Evolutionary conservation across 371 early-diverging fungal species (phyloP).

Genomic region (Apophysomyces elegans): DNA sequence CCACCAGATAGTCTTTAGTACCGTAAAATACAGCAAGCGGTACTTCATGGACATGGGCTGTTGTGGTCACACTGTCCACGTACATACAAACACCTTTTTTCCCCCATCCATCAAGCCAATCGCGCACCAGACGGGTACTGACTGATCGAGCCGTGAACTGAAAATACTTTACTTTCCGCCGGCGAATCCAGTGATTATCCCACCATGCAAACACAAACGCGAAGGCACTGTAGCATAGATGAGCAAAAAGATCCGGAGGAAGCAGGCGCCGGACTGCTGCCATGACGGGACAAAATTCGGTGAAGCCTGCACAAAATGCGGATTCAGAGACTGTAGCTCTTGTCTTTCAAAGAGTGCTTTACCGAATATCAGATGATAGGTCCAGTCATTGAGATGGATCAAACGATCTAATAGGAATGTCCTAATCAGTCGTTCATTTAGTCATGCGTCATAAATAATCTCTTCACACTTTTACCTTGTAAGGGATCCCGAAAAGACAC

Average conservation of each 20-base stretch:
- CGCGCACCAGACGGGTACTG: constrained; percentile 47
- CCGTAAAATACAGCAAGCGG: constrained; percentile 60
- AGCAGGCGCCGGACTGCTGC: constrained; percentile 33
- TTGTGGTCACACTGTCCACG: constrained; percentile 15
- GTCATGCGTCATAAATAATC: constrained; percentile 5
- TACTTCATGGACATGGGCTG: constrained; percentile 14
- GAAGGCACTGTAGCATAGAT: constrained; percentile 61
- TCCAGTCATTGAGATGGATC: constrained; percentile 31
- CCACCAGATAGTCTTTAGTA: constrained; percentile 53
- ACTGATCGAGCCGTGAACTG: constrained; percentile 65
- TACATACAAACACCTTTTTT: constrained; percentile 42
- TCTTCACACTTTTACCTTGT: constrained; percentile 32
- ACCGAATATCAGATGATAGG: constrained; percentile 41
- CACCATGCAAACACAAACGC: constrained; percentile 62
- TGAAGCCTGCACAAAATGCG: constrained; percentile 33
- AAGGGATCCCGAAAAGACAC: constrained; percentile 55
- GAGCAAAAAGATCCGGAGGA: constrained; percentile 29
- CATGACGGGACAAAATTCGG: constrained; percentile 58
- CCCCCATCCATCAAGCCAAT: constrained; percentile 60
- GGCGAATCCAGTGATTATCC: constrained; percentile 59
- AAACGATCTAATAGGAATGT: constrained; percentile 33
- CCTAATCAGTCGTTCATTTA: constrained; percentile 16
- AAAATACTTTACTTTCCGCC: constrained; percentile 57
- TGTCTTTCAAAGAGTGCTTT: constrained; percentile 6
- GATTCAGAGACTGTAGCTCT: background rate